Percentiles rank a stretch among this genome's conserved stretches.
These are phyloP conservation scores for Debaryomyces nepalensis DNA, from an alignment of 1,139 yeast genomes.

Conservation along the genomic window DNA sequence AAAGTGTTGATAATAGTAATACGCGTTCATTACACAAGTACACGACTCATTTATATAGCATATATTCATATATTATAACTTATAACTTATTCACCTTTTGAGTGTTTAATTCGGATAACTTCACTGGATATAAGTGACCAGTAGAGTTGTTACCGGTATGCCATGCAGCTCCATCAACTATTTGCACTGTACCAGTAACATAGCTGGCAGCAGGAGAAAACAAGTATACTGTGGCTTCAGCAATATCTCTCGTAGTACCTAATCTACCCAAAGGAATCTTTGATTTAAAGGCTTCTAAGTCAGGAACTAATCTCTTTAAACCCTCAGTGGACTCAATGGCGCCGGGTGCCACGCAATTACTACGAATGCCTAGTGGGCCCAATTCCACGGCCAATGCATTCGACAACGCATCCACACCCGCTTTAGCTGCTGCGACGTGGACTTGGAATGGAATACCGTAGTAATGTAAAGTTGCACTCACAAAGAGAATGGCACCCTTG, in stretches of 20 bases:
- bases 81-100: constrained; percentile 22
- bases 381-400: constrained; percentile 84
- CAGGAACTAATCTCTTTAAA: constrained; percentile 52
- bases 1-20: constrained; percentile 5
- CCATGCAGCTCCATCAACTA: constrained; percentile 91
- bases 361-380: constrained; percentile 84
- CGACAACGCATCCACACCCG: constrained; percentile 87
- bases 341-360: constrained; percentile 89
- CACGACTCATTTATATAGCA: constrained; percentile 10
- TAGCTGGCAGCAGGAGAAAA: constrained; percentile 79
- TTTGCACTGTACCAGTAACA: constrained; percentile 73
- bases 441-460: constrained; percentile 84
- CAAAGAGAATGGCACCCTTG: constrained; percentile 76
- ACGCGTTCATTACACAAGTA: constrained; percentile 13
- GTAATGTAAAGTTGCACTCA: constrained; percentile 86
- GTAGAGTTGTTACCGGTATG: constrained; percentile 56
- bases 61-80: not conserved
- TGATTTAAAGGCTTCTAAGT: constrained; percentile 34
- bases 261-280: constrained; percentile 73
- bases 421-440: constrained; percentile 93
- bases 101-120: constrained; percentile 25
- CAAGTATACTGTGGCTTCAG: constrained; percentile 79
- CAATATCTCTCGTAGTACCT: constrained; percentile 78
- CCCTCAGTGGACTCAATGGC: constrained; percentile 86
- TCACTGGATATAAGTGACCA: constrained; percentile 39